Evolutionary conservation across 352 stramenopile species (phyloP), one percentile per base, ranked within the genome.

Genomic region (Pythium dissimile): DNA sequence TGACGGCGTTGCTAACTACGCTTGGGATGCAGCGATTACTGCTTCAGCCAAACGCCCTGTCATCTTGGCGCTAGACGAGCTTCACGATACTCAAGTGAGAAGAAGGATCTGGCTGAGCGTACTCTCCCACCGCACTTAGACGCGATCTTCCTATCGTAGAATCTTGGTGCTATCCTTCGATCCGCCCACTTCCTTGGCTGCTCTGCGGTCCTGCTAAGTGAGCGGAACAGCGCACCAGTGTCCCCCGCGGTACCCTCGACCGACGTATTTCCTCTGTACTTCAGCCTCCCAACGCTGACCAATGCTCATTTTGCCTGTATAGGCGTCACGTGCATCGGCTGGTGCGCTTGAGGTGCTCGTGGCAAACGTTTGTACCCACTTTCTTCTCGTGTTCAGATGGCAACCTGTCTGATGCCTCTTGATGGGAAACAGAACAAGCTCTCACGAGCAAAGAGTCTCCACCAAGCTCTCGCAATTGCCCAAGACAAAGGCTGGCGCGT

Each of bases 141-240:
- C n/a, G n/a, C n/a, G n/a, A n/a, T n/a, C n/a, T n/a, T n/a, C n/a
- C n/a, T n/a, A n/a, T n/a, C 9, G 7, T 32, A 86, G 72, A 93
- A 91, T 54, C 77, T 91, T 46, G 84, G 84, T 30, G 84, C 80
- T 0, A 89, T 93, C 27, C 71, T 93, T 5, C 80, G 84, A 15
- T 91, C 84, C 5, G 80, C 80, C 1, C 80, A 91, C 54, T 93
- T 93, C 31, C 71, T 93, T 20, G 84, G 80, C 47, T 88, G 77
- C 42, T 67, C 75, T 4, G 75, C 70, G 0, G 77, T 93, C 3
- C 43, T 93, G 13, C 62, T 88, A 26, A 93, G 80, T 53, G 77
- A 88, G 27, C 75, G 73, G 15, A 89, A 93, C 54, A 86, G 62
- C 18, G 84, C 84, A 9, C 80, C 84, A 6, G 59, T 93, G 34